A percentile compares a stretch with the other conserved stretches of the same genome.
Conservation (phyloP, 106 monocot species). For the Xerophyta viscosa region DNA sequence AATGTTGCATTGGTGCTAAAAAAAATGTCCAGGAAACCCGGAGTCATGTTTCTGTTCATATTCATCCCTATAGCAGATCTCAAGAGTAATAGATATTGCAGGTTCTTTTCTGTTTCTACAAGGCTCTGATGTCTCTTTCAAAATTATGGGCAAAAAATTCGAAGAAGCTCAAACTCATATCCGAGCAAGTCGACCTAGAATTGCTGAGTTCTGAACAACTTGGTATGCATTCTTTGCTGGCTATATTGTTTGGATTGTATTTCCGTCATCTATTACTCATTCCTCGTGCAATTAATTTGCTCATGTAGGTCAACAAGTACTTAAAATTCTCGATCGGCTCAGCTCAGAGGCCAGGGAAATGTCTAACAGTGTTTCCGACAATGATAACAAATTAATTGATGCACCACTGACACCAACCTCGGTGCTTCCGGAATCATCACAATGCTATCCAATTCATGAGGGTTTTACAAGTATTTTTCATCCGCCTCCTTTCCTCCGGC, state of each 20-base stretch:
- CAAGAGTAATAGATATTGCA: neutral
- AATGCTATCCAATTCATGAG: neutral
- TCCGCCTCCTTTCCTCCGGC: slow-evolving; percentile 14
- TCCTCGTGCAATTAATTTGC: neutral
- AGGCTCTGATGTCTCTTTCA: slow-evolving; percentile 15
- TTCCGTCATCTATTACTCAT: too few species aligned
- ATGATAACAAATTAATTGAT: neutral
- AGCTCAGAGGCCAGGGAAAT: slow-evolving; percentile 11
- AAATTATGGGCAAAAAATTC: slow-evolving; percentile 15
- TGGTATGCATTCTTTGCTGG: slow-evolving; percentile 10
- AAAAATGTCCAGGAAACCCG: too few species aligned
- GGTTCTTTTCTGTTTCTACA: slow-evolving; percentile 13
- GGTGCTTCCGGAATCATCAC: slow-evolving; percentile 10
- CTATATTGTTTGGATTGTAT: too few species aligned
- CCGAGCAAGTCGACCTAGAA: slow-evolving; percentile 11
- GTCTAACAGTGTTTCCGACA: slow-evolving; percentile 7
- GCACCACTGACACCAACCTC: slow-evolving; percentile 20
- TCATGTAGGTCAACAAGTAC: slow-evolving; percentile 15
- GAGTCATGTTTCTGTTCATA: too few species aligned
- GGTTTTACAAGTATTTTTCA: neutral
- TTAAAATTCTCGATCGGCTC: slow-evolving; percentile 15
- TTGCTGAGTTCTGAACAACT: slow-evolving; percentile 12
- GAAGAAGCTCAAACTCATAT: slow-evolving; percentile 3
- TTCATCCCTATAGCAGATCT: too few species aligned
- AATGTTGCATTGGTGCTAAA: too few species aligned